phyloP scores from a whole-genome alignment of 139 green algal genomes.

The Chlamydomonas sphaeroides region DNA sequence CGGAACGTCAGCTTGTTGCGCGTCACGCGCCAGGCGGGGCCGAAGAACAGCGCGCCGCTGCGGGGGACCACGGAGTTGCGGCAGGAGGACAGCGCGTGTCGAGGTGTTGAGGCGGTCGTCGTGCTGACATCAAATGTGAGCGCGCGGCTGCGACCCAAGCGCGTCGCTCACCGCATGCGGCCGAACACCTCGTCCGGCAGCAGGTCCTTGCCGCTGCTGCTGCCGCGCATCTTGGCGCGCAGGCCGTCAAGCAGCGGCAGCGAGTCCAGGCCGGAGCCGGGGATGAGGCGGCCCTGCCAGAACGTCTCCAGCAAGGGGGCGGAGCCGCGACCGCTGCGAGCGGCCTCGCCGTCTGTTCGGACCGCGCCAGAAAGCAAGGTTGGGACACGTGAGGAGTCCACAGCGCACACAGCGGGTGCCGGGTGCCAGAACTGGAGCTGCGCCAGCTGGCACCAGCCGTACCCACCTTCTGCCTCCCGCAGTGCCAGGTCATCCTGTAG shows the following conservation, averaged over 20 bases:
- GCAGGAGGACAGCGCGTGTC: too few species aligned
- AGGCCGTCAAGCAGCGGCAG: slow-evolving; percentile 79
- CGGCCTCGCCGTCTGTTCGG: too few species aligned
- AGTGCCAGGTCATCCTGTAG: not conserved
- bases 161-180: slow-evolving; percentile 61
- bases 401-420: too few species aligned
- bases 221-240: slow-evolving; percentile 55
- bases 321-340: too few species aligned
- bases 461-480: not conserved
- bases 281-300: slow-evolving; percentile 85
- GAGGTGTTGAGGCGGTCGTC: too few species aligned
- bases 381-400: too few species aligned
- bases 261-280: slow-evolving; percentile 71
- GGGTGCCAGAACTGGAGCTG: too few species aligned
- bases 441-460: too few species aligned
- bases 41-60: slow-evolving; percentile 85
- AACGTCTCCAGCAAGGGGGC: slow-evolving; percentile 75
- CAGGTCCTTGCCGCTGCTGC: slow-evolving; percentile 58
- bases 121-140: too few species aligned
- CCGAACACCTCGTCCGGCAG: slow-evolving; percentile 80
- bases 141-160: too few species aligned
- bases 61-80: slow-evolving; percentile 18
- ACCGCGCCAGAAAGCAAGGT: too few species aligned
- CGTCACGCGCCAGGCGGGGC: slow-evolving; percentile 78
- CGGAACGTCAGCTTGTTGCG: slow-evolving; percentile 83